phyloP scores from a whole-genome alignment of 2,329 filamentous ascomycete genomes.

The Alternaria incomplexa region DNA sequence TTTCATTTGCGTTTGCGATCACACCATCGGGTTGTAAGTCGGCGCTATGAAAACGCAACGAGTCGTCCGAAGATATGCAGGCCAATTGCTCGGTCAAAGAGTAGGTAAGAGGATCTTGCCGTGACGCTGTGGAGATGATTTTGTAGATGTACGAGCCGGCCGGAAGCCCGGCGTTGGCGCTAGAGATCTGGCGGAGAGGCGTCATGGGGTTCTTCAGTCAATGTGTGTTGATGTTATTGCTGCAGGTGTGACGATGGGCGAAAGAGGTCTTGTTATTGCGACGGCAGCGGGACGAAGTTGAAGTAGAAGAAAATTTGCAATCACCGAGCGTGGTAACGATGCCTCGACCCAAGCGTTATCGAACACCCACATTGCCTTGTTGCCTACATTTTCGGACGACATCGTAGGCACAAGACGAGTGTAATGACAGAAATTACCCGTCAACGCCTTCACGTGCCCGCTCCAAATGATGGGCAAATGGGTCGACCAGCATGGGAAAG shows the following conservation, averaged over 20 bases:
- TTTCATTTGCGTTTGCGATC: slow-evolving; percentile 63
- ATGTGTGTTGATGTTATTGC: neutral
- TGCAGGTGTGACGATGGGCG: neutral
- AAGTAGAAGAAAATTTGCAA: neutral
- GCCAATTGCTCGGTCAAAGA: slow-evolving; percentile 54
- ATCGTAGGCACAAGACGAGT: neutral
- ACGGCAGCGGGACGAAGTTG: neutral
- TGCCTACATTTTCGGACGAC: neutral
- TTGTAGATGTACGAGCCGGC: slow-evolving; percentile 49
- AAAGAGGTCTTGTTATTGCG: neutral
- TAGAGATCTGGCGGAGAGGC: slow-evolving; percentile 20
- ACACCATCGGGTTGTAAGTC: slow-evolving; percentile 57
- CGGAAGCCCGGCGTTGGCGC: slow-evolving; percentile 35
- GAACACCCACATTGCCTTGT: neutral
- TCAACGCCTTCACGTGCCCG: neutral
- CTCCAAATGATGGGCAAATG: neutral
- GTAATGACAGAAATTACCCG: neutral
- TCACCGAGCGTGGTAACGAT: neutral
- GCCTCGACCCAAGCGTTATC: neutral
- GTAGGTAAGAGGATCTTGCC: slow-evolving; percentile 40
- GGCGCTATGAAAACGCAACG: slow-evolving; percentile 69
- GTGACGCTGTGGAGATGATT: slow-evolving; percentile 41
- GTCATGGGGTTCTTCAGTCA: slow-evolving; percentile 19
- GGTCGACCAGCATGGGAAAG: neutral
- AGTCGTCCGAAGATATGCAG: slow-evolving; percentile 73